Conservation (phyloP, 768 basidiomycete species). For the Hydnomerulius pinastri region DNA sequence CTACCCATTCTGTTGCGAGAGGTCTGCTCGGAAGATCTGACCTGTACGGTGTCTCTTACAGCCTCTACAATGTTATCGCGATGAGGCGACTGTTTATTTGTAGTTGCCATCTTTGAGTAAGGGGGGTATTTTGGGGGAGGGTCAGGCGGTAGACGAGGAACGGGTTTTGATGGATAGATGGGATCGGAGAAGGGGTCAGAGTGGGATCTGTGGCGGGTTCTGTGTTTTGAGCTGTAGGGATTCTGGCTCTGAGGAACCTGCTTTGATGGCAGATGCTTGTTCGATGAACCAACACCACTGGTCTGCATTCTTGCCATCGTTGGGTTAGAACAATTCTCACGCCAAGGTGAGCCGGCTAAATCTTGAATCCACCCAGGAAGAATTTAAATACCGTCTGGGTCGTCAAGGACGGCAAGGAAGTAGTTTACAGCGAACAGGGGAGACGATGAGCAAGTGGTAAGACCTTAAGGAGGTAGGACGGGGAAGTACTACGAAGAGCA, state of each 20-base stretch:
- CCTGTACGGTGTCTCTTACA: constrained; percentile 67
- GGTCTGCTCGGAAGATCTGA: constrained; percentile 45
- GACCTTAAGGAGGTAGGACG: neutral
- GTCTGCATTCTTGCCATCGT: constrained; percentile 21
- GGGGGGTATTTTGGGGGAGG: constrained; percentile 32
- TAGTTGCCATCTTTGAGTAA: constrained; percentile 27
- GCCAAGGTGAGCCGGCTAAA: constrained; percentile 8
- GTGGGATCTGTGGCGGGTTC: constrained; percentile 45
- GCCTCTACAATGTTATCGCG: constrained; percentile 56
- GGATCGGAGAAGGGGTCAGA: constrained; percentile 59
- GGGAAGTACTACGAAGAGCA: constrained; percentile 6
- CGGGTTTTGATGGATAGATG: constrained; percentile 25
- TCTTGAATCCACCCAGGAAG: neutral
- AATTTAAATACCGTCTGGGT: neutral
- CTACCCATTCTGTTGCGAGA: constrained; percentile 53
- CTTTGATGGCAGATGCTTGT: constrained; percentile 27
- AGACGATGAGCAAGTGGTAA: neutral
- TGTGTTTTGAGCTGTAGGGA: constrained; percentile 23
- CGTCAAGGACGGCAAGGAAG: constrained; percentile 6
- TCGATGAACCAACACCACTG: constrained; percentile 17
- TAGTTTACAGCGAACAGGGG: neutral
- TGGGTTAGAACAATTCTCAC: constrained; percentile 23
- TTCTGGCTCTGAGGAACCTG: constrained; percentile 22
- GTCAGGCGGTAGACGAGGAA: constrained; percentile 45
- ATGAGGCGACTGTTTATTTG: constrained; percentile 33